Evolutionary conservation across 2,329 filamentous ascomycete species (phyloP).

Genomic region (Tolypocladium sp.): DNA sequence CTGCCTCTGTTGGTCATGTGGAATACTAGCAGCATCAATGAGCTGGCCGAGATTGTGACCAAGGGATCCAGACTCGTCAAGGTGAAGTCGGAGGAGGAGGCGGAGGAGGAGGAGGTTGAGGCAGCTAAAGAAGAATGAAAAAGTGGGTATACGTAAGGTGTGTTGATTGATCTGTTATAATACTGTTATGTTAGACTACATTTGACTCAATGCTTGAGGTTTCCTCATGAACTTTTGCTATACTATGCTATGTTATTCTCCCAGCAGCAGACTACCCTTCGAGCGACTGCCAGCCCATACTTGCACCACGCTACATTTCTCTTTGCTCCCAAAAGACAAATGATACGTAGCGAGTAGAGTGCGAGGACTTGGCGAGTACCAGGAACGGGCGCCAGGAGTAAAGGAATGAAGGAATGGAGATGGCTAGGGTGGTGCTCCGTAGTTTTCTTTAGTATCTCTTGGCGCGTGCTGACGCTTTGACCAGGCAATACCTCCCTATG

Average conservation of each 20-base stretch:
- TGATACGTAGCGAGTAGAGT: background rate
- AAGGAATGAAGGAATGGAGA: background rate
- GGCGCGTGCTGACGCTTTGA: background rate
- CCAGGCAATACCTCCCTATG: background rate
- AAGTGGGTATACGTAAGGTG: background rate
- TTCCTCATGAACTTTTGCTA: background rate
- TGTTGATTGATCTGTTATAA: background rate
- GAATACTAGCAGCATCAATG: slow-evolving; percentile 12
- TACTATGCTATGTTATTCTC: background rate
- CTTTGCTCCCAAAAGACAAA: background rate
- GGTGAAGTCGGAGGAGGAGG: background rate
- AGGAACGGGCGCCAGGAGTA: background rate
- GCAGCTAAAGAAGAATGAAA: background rate
- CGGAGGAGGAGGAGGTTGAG: background rate
- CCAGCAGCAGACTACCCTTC: background rate
- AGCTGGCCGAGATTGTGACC: slow-evolving; percentile 10
- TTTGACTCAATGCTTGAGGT: background rate
- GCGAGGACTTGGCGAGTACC: background rate
- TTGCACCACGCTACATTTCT: background rate
- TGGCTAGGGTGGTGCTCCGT: background rate
- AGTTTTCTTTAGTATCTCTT: background rate
- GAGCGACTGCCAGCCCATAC: background rate
- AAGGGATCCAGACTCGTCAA: slow-evolving; percentile 12
- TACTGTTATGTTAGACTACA: background rate
- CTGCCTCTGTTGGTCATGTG: slow-evolving; percentile 12